Base-by-base conservation (phyloP, 208 protist species). In the Trypanosoma mega region DNA sequence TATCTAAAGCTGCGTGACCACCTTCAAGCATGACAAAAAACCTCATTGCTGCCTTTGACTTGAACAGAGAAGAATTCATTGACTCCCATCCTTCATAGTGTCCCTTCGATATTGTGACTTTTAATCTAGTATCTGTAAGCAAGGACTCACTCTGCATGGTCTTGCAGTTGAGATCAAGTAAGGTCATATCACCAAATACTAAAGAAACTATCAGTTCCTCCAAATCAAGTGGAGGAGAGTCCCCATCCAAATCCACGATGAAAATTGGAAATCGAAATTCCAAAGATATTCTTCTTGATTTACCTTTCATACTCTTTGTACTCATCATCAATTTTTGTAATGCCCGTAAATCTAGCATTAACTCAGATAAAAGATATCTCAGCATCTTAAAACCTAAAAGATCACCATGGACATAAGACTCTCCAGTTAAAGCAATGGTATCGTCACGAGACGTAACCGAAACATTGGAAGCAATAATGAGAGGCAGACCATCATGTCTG, bases 351-450 rank as follows among this genome's bases (percentile, higher is more conserved):
- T 20, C 29, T 1, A 53, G 6, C 2, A 53, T 33, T 24, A 52
- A 11, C 23, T 55, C 47, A 9, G 23, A 24, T 16, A 64, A 12
- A 4, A 56, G 11, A 36, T 12, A 26, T 41, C 16, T 64, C 34
- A 64, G n/a, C 34, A 12, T 36, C 37, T 55, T 54, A 47, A 55
- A 55, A 26, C 36, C 48, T 36, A 12, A 64, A 37, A 64, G 21
- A 37, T 27, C 20, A 24, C 34, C 58, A 56, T 6, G 34, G 6
- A 64, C 43, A 45, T 48, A 48, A 14, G 36, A 39, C 3, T 55
- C 20, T 21, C 39, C 36, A 24, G 26, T 23, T 48, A 37, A 24
- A 31, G 55, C 33, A 9, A 23, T 37, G 16, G 24, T 9, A 23
- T 3, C 36, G 18, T 23, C 21, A n/a, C 26, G 16, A 64, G 1